phyloP scores from a whole-genome alignment of 148 eudicot genomes.

The Cornus florida region DNA sequence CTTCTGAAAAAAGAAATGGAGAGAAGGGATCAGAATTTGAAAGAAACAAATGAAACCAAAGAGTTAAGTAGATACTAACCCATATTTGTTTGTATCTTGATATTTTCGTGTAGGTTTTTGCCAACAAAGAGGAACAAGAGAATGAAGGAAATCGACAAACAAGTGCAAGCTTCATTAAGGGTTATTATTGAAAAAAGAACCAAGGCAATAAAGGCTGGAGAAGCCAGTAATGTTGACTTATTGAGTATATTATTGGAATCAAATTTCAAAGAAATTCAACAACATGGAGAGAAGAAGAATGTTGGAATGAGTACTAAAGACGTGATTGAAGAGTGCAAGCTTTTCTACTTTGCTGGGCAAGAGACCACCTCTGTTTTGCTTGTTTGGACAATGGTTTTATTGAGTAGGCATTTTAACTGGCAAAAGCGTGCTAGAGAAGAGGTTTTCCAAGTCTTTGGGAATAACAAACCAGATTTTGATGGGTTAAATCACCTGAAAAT shows the following conservation, averaged over 20 bases:
- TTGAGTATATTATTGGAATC: constrained; percentile 18
- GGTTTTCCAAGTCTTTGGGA: constrained; percentile 13
- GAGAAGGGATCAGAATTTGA: no score
- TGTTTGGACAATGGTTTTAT: constrained; percentile 8
- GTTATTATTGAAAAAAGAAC: constrained; percentile 10
- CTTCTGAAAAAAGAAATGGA: no score
- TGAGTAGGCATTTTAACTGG: constrained; percentile 11
- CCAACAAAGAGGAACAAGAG: constrained; percentile 14
- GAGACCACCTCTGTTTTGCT: constrained; percentile 12
- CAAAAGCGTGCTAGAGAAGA: constrained; percentile 15
- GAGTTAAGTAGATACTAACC: no score
- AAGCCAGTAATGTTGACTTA: constrained; percentile 4
- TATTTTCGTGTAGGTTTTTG: neutral
- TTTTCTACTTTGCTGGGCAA: constrained; percentile 17
- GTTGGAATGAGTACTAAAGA: constrained; percentile 3
- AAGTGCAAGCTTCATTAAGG: constrained; percentile 2
- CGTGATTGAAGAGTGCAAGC: constrained; percentile 14
- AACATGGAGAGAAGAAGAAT: neutral
- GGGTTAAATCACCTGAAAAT: constrained; percentile 14
- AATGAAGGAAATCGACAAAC: constrained; percentile 7
- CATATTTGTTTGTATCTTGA: no score
- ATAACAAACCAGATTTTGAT: constrained; percentile 6
- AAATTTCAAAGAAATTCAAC: neutral
- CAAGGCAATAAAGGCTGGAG: neutral
- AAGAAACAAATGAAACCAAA: no score